phyloP scores from a whole-genome alignment of 306 rosid genomes.

The Ziziphus jujuba region DNA sequence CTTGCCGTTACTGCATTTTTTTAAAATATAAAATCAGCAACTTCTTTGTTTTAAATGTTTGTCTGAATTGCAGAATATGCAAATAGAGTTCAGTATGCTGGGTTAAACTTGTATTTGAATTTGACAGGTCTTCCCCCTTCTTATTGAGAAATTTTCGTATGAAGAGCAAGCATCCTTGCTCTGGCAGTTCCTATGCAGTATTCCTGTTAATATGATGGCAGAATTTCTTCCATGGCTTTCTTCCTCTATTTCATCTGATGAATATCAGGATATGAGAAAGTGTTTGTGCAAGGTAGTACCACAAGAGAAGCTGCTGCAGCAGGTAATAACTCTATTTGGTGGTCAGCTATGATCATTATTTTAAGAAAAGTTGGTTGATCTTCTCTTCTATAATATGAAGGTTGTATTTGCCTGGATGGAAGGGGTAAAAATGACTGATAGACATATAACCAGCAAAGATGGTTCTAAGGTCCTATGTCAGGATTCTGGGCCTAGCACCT shows the following conservation, averaged over 20 bases:
- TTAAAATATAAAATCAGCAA: background rate
- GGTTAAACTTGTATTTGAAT: constrained; percentile 21
- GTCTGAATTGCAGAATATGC: background rate
- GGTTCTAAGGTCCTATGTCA: constrained; percentile 24
- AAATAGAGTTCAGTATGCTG: background rate
- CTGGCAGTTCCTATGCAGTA: constrained; percentile 95
- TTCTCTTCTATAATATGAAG: constrained; percentile 41
- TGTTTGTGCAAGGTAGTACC: constrained; percentile 74
- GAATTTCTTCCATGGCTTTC: constrained; percentile 91
- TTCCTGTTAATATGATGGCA: constrained; percentile 88
- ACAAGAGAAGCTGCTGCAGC: constrained; percentile 86
- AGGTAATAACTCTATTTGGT: constrained; percentile 43
- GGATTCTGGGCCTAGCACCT: constrained; percentile 28
- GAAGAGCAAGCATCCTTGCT: constrained; percentile 84
- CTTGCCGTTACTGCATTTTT: background rate
- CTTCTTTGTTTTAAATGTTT: background rate
- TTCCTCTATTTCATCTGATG: constrained; percentile 76
- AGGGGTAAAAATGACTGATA: constrained; percentile 34
- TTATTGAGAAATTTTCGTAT: constrained; percentile 77
- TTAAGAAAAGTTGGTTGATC: constrained; percentile 11
- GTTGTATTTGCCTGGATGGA: constrained; percentile 89
- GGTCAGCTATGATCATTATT: constrained; percentile 4
- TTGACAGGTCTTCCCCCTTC: constrained; percentile 87
- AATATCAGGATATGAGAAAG: constrained; percentile 62
- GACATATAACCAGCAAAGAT: constrained; percentile 14